Conservation (phyloP, 2,329 filamentous ascomycete species). For the Ustulina deusta region DNA sequence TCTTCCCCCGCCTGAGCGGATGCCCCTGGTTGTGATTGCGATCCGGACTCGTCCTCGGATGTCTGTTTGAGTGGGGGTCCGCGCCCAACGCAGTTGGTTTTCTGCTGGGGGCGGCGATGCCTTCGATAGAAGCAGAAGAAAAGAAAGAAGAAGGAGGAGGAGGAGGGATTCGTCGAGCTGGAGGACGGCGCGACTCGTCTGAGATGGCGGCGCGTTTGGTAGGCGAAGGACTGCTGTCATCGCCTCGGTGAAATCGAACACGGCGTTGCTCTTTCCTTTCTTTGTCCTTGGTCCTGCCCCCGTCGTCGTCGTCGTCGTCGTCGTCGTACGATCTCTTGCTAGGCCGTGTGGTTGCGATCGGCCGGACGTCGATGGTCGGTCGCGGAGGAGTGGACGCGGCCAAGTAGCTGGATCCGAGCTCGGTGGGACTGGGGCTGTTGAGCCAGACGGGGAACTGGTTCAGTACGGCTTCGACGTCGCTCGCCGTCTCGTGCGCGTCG, state of each 20-base stretch:
- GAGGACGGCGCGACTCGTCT: neutral
- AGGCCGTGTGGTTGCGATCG: neutral
- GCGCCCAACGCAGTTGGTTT: neutral
- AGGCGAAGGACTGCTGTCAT: conserved; percentile 8
- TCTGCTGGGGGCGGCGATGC: neutral
- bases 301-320: too few species aligned
- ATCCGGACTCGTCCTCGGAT: neutral
- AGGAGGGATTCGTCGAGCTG: neutral
- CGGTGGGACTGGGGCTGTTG: conserved; percentile 7
- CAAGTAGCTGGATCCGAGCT: neutral
- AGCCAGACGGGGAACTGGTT: conserved; percentile 22
- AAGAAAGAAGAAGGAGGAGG: neutral
- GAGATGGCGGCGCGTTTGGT: neutral
- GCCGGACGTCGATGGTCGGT: neutral
- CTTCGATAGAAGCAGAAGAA: neutral
- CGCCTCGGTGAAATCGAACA: neutral
- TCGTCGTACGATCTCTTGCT: neutral
- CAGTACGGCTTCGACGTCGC: conserved; percentile 30
- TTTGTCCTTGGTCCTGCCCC: neutral
- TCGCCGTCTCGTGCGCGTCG: conserved; percentile 24
- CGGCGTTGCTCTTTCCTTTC: conserved; percentile 1
- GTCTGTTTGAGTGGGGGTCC: neutral
- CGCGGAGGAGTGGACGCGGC: neutral
- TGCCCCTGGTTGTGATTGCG: neutral
- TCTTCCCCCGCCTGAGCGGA: neutral